Percentiles rank a stretch among this genome's conserved stretches.
Evolutionary conservation across 2,329 filamentous ascomycete species (phyloP).

Genomic region (Penicillium crustosum): DNA sequence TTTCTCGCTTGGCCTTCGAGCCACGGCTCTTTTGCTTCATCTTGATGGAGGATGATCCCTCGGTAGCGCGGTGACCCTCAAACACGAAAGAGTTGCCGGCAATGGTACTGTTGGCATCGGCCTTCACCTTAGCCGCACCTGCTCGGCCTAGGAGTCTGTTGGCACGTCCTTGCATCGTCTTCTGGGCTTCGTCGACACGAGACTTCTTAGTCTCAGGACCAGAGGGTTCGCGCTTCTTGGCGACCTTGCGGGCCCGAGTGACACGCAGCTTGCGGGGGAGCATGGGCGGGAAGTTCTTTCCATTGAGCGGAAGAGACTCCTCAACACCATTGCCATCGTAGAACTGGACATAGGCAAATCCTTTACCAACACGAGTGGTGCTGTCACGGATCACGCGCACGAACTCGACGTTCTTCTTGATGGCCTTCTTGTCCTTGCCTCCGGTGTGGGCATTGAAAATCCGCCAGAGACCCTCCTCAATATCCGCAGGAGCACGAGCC

Average conservation of each 20-base stretch:
- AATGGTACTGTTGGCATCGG: conserved; percentile 28
- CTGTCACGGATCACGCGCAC: conserved; percentile 89
- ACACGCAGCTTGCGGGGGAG: conserved; percentile 87
- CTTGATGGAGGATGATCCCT: conserved; percentile 33
- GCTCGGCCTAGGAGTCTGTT: conserved; percentile 40
- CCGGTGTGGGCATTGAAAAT: conserved; percentile 41
- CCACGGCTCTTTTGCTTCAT: conserved; percentile 42
- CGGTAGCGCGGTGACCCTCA: conserved; percentile 47
- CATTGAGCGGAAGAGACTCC: conserved; percentile 81
- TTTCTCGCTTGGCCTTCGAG: conserved; percentile 43
- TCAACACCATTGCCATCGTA: conserved; percentile 86
- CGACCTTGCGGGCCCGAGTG: conserved; percentile 73
- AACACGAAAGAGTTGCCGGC: conserved; percentile 43
- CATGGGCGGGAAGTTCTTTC: conserved; percentile 90
- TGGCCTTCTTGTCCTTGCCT: conserved; percentile 35
- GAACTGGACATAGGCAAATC: conserved; percentile 97
- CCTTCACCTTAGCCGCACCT: conserved; percentile 39
- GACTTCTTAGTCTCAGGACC: conserved; percentile 21
- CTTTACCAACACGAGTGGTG: conserved; percentile 90
- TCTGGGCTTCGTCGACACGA: conserved; percentile 29
- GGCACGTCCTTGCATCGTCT: conserved; percentile 43
- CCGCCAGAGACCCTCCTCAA: conserved; percentile 74
- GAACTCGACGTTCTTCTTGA: conserved; percentile 80
- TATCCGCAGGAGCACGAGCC: conserved; percentile 73
- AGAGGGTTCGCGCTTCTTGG: conserved; percentile 41